Conservation (phyloP, 495 filamentous ascomycete species). For the Trichoderma gamsii region DNA sequence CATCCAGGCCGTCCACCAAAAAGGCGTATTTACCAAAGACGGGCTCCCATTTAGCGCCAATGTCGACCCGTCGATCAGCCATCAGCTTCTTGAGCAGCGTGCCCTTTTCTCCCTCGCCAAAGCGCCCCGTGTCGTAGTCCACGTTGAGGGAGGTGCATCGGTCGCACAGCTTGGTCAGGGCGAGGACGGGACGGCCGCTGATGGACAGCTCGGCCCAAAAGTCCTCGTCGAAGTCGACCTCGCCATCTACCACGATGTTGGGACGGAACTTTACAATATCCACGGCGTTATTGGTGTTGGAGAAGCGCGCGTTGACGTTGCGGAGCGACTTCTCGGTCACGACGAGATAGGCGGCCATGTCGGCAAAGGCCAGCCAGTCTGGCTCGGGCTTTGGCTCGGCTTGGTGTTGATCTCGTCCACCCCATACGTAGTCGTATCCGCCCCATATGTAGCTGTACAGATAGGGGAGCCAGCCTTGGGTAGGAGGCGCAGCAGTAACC, state of each 20-base stretch:
- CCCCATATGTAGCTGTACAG: conserved; percentile 11
- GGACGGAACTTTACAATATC: conserved; percentile 78
- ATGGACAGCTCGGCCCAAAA: conserved; percentile 68
- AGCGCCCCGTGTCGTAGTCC: conserved; percentile 69
- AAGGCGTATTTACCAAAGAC: conserved; percentile 83
- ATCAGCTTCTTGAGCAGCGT: conserved; percentile 68
- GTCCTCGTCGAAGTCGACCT: conserved; percentile 70
- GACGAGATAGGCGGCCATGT: conserved; percentile 71
- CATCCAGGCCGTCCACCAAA: conserved; percentile 31
- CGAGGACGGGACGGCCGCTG: conserved; percentile 35
- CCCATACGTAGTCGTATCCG: not conserved
- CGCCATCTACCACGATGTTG: conserved; percentile 67
- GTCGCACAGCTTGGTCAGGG: conserved; percentile 72
- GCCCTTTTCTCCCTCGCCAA: conserved; percentile 57
- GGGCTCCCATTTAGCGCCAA: conserved; percentile 65
- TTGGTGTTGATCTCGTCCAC: not conserved
- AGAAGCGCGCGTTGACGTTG: conserved; percentile 57
- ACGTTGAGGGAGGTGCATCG: conserved; percentile 76
- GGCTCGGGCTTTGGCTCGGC: conserved; percentile 17
- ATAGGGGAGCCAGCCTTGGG: conserved; percentile 15
- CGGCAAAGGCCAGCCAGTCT: conserved; percentile 63
- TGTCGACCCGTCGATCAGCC: conserved; percentile 72
- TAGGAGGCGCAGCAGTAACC: not conserved
- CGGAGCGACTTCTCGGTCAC: conserved; percentile 62
- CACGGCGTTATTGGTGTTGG: conserved; percentile 45